phyloP scores from a whole-genome alignment of 2,329 filamentous ascomycete species.

The Hypoxylon sp. region DNA sequence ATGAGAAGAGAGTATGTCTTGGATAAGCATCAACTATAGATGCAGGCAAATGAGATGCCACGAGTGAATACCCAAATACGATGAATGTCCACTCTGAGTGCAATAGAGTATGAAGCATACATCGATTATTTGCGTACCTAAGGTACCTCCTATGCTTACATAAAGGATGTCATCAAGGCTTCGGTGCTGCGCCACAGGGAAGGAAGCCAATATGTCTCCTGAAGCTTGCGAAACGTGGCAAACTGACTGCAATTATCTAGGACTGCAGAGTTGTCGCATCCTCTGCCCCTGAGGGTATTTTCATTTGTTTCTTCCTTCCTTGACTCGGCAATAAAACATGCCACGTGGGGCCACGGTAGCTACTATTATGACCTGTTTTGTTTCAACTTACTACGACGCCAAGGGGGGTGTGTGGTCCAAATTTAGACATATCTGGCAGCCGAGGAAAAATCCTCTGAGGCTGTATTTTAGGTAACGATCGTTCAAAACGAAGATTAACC shows the following conservation, averaged over 20 bases:
- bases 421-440: conserved; percentile 21
- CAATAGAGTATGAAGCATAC: neutral
- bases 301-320: conserved; percentile 12
- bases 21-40: no score
- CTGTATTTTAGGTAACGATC: conserved; percentile 5
- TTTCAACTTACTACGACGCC: conserved; percentile 25
- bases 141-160: neutral
- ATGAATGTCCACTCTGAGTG: no score
- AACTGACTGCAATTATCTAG: neutral
- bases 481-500: neutral
- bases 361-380: conserved; percentile 7
- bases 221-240: conserved; percentile 17
- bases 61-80: no score
- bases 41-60: no score
- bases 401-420: conserved; percentile 25
- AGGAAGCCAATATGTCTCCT: conserved; percentile 1
- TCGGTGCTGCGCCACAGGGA: conserved; percentile 22
- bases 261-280: neutral
- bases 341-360: conserved; percentile 8
- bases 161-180: neutral
- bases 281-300: neutral
- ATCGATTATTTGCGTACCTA: neutral
- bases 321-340: conserved; percentile 11
- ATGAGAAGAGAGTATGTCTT: neutral
- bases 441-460: conserved; percentile 23